Conservation (phyloP, 768 basidiomycete genomes). For the Amanita inopinata region DNA sequence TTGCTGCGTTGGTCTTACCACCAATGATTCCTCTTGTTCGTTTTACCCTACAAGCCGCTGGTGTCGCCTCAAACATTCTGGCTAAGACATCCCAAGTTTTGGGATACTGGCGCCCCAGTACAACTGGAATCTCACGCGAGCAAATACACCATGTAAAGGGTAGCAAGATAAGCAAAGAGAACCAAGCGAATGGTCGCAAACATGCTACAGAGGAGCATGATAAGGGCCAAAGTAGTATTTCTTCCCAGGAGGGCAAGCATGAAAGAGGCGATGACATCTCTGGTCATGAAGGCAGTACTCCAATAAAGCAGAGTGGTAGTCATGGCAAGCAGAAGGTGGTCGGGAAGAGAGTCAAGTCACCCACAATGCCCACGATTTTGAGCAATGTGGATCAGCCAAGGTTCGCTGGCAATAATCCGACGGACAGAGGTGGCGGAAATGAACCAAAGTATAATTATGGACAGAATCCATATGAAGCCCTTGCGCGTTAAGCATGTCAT, state of each 20-base stretch:
- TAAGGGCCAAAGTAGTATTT: background rate
- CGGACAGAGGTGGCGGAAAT: too few species aligned
- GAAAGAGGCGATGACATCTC: background rate
- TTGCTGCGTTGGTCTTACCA: constrained; percentile 16
- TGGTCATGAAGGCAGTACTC: background rate
- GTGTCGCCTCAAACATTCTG: constrained; percentile 14
- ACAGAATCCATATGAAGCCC: too few species aligned
- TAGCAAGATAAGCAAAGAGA: background rate
- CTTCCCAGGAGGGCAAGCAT: background rate
- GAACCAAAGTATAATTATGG: too few species aligned
- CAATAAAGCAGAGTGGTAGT: too few species aligned
- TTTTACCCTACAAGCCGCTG: constrained; percentile 11
- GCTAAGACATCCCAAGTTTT: constrained; percentile 21
- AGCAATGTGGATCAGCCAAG: too few species aligned
- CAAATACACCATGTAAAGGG: too few species aligned
- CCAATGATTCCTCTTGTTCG: constrained; percentile 15
- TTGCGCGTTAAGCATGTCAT: too few species aligned
- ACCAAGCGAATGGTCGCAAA: background rate
- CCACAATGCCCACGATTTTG: too few species aligned
- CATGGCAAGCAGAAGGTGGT: background rate
- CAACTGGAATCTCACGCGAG: background rate
- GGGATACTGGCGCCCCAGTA: constrained; percentile 17
- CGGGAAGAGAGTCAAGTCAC: background rate
- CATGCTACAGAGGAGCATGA: background rate
- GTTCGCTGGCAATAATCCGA: too few species aligned